Conservation (phyloP, 441 rosid genomes). For the Metrosideros polymorpha region DNA sequence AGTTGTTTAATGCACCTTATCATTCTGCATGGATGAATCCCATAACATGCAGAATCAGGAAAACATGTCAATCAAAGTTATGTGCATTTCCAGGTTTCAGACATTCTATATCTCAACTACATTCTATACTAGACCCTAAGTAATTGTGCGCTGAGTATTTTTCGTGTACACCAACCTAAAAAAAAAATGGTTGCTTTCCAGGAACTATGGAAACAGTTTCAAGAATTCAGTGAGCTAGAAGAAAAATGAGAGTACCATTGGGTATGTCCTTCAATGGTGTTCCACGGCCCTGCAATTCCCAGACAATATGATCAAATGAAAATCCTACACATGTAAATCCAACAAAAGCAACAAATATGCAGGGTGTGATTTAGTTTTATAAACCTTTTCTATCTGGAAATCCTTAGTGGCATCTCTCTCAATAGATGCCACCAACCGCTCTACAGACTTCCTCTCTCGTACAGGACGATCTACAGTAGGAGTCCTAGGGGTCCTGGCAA, state of each 20-base stretch:
- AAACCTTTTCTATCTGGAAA: slow-evolving; percentile 75
- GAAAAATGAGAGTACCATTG: slow-evolving; percentile 45
- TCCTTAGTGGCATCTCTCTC: slow-evolving; percentile 71
- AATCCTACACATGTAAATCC: background rate
- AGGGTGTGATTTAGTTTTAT: background rate
- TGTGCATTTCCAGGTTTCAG: background rate
- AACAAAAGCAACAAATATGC: background rate
- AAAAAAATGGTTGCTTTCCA: background rate
- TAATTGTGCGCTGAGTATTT: background rate
- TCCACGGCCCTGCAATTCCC: slow-evolving; percentile 76
- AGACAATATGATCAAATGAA: slow-evolving; percentile 6
- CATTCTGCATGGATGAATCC: background rate
- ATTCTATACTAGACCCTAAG: background rate
- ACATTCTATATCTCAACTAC: background rate
- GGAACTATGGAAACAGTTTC: background rate
- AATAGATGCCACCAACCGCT: slow-evolving; percentile 78
- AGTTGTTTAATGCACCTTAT: background rate
- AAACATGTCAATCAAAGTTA: background rate
- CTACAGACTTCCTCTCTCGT: slow-evolving; percentile 92
- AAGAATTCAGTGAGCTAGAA: background rate
- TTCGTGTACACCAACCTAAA: background rate
- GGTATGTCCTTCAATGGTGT: slow-evolving; percentile 85
- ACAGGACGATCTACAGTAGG: slow-evolving; percentile 79
- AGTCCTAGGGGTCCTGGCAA: slow-evolving; percentile 41
- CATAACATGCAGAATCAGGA: background rate